phyloP scores from a whole-genome alignment of 2,329 filamentous ascomycete species.

The Ascochyta pisi region DNA sequence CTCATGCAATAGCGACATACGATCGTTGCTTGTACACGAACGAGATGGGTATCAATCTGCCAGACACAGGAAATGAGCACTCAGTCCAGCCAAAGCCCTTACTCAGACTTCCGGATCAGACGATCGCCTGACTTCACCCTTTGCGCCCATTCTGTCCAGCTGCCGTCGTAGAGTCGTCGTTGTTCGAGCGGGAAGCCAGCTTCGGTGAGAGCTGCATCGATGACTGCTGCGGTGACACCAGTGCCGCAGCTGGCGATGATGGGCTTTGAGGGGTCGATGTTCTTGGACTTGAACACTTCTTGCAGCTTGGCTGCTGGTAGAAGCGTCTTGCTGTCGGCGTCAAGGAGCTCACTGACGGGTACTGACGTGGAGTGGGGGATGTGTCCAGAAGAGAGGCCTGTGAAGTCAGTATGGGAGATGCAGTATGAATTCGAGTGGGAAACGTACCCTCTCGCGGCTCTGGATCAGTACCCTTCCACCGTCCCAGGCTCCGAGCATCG shows the following conservation, averaged over 20 bases:
- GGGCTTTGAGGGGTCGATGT: slow-evolving; percentile 78
- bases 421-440: neutral
- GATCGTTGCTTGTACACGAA: slow-evolving; percentile 1
- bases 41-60: slow-evolving; percentile 17
- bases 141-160: slow-evolving; percentile 91
- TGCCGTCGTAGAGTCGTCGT: slow-evolving; percentile 88
- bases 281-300: slow-evolving; percentile 78
- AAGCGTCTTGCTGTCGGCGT: slow-evolving; percentile 82
- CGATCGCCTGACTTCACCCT: slow-evolving; percentile 67
- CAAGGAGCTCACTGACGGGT: slow-evolving; percentile 79
- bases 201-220: slow-evolving; percentile 84
- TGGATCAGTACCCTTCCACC: slow-evolving; percentile 82
- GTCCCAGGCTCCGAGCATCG: slow-evolving; percentile 80
- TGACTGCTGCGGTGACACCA: slow-evolving; percentile 88
- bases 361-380: slow-evolving; percentile 87
- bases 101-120: slow-evolving; percentile 63
- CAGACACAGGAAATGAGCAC: neutral
- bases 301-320: slow-evolving; percentile 74
- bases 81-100: neutral
- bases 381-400: slow-evolving; percentile 79
- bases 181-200: slow-evolving; percentile 75
- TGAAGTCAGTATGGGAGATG: slow-evolving; percentile 1
- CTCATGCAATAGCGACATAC: no score
- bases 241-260: slow-evolving; percentile 91
- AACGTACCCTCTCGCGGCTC: slow-evolving; percentile 79